Conservation (phyloP, 2,329 filamentous ascomycete genomes). For the Fusarium sp. region DNA sequence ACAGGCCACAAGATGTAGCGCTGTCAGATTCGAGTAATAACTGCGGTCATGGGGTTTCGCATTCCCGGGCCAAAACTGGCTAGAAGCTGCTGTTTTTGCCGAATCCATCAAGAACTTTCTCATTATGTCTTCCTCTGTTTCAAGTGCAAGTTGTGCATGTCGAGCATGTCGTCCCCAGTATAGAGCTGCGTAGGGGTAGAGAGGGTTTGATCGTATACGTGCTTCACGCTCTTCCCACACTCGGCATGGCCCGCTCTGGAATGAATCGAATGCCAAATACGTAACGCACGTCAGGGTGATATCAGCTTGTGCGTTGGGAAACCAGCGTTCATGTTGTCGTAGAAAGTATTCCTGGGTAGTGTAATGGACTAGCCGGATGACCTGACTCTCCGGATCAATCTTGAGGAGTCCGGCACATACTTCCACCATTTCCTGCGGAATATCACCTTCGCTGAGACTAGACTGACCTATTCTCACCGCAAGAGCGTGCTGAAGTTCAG, state of each 20-base stretch:
- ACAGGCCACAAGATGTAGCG: conserved; percentile 11
- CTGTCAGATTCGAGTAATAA: neutral
- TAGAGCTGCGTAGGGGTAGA: conserved; percentile 25
- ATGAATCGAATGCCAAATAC: conserved; percentile 55
- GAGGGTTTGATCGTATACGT: neutral
- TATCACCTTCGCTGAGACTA: conserved; percentile 54
- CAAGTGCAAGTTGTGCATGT: no score
- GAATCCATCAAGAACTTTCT: neutral
- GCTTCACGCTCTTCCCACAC: neutral
- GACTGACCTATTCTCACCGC: conserved; percentile 51
- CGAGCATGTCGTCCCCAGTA: conserved; percentile 33
- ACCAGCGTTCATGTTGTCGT: conserved; percentile 45
- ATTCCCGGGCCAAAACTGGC: no score
- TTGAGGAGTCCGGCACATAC: conserved; percentile 60
- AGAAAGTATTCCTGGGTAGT: conserved; percentile 63
- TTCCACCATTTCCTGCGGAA: conserved; percentile 54
- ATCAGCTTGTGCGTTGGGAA: conserved; percentile 50
- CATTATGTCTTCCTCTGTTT: neutral
- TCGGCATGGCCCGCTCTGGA: conserved; percentile 29
- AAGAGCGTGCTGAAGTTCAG: conserved; percentile 61
- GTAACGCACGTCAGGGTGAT: conserved; percentile 53
- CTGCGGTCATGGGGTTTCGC: no score
- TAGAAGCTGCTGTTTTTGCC: neutral
- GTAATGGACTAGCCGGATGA: conserved; percentile 61
- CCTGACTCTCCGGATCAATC: conserved; percentile 55